Evolutionary conservation across 257 asterid genomes (phyloP).

Genomic region (Scutellaria baicalensis): DNA sequence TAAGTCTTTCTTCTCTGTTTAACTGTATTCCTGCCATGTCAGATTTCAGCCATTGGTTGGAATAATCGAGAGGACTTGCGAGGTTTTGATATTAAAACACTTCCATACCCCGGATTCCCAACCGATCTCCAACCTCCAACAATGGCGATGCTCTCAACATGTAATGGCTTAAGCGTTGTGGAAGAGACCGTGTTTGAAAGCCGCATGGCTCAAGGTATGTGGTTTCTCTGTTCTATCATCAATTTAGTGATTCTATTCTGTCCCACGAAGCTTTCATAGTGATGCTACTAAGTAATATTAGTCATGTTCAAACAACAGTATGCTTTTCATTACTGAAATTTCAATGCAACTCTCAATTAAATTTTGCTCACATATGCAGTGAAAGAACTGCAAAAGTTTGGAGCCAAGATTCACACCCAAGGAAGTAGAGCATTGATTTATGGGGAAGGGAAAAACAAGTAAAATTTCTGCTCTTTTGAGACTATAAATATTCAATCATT

Average conservation of each 20-base stretch:
- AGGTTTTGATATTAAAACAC: slow-evolving; percentile 25
- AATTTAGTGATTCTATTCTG: no score
- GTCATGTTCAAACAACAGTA: no score
- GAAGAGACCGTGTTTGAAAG: slow-evolving; percentile 40
- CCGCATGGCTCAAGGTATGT: slow-evolving; percentile 39
- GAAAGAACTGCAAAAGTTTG: slow-evolving; percentile 34
- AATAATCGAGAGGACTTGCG: slow-evolving; percentile 8
- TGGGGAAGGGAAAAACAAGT: slow-evolving; percentile 20
- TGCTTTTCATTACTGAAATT: neutral
- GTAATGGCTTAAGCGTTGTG: slow-evolving; percentile 27
- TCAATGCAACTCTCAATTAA: no score
- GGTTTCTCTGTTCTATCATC: neutral
- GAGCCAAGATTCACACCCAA: slow-evolving; percentile 22
- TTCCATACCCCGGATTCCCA: slow-evolving; percentile 44
- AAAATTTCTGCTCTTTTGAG: neutral
- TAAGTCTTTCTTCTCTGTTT: neutral
- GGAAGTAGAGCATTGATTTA: slow-evolving; percentile 16
- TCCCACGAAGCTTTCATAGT: no score
- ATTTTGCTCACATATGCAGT: slow-evolving; percentile 11
- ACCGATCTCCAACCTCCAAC: slow-evolving; percentile 45
- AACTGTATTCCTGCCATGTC: neutral
- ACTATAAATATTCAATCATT: no score
- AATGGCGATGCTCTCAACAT: slow-evolving; percentile 35
- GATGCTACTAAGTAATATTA: no score
- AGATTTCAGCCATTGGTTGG: slow-evolving; percentile 23